A percentile compares a stretch with the other conserved stretches of the same genome.
Evolutionary conservation across 1,284 basidiomycete genomes (phyloP).

Genomic region (Spongiforma sp.): DNA sequence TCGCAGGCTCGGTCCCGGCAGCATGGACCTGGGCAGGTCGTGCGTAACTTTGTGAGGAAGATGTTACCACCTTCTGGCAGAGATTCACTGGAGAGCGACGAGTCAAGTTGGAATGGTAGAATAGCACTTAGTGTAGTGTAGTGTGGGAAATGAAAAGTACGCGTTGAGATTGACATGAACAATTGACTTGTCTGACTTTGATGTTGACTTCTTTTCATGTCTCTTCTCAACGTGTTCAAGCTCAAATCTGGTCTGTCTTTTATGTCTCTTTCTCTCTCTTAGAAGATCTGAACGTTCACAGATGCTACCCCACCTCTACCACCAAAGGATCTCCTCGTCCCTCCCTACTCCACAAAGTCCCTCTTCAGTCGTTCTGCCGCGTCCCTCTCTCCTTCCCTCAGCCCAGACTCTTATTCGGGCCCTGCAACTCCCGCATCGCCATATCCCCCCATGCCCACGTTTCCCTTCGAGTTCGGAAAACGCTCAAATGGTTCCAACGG

Average conservation of each 20-base stretch:
- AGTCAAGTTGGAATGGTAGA: too few species aligned
- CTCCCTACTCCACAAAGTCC: slow-evolving; percentile 30
- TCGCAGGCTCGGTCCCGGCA: slow-evolving; percentile 18
- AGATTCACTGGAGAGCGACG: too few species aligned
- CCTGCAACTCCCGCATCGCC: slow-evolving; percentile 46
- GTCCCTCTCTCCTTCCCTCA: slow-evolving; percentile 54
- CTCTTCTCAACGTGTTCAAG: slow-evolving; percentile 68
- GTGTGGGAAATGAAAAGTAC: too few species aligned
- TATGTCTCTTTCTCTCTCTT: background rate
- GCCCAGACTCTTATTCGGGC: slow-evolving; percentile 37
- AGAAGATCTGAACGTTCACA: too few species aligned
- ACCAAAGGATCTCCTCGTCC: slow-evolving; percentile 59
- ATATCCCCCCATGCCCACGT: slow-evolving; percentile 1
- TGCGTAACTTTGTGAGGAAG: slow-evolving; percentile 30
- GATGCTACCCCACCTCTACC: slow-evolving; percentile 53
- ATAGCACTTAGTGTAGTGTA: too few species aligned
- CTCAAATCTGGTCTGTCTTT: slow-evolving; percentile 29
- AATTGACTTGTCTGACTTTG: too few species aligned
- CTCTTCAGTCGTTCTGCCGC: slow-evolving; percentile 57
- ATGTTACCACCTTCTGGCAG: slow-evolving; percentile 27
- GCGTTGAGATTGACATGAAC: too few species aligned
- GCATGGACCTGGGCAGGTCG: slow-evolving; percentile 26
- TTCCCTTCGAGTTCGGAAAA: slow-evolving; percentile 23
- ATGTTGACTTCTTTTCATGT: too few species aligned
- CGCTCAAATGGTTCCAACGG: background rate